Evolutionary conservation across 2,329 filamentous ascomycete genomes (phyloP).

Genomic region (Volutella citrinella): DNA sequence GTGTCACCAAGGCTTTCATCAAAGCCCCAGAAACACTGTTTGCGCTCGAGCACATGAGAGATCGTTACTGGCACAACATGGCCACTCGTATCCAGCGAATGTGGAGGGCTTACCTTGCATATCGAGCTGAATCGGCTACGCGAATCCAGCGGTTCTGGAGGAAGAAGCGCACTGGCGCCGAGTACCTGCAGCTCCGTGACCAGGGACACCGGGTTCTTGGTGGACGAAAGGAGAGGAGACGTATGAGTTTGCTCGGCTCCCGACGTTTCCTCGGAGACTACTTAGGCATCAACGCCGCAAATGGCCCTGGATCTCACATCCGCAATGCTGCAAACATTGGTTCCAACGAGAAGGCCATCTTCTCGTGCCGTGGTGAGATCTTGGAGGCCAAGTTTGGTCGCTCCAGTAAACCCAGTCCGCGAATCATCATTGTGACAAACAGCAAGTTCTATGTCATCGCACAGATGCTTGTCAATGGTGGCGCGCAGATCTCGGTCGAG

Average conservation of each 20-base stretch:
- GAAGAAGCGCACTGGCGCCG: slow-evolving; percentile 84
- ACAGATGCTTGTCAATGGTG: slow-evolving; percentile 77
- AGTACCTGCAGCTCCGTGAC: slow-evolving; percentile 84
- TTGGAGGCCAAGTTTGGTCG: slow-evolving; percentile 93
- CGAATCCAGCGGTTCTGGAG: slow-evolving; percentile 95
- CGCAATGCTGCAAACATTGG: slow-evolving; percentile 70
- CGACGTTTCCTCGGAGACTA: slow-evolving; percentile 95
- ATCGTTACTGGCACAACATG: slow-evolving; percentile 99
- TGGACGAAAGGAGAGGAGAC: slow-evolving; percentile 83
- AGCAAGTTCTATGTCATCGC: slow-evolving; percentile 87
- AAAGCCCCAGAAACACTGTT: slow-evolving; percentile 97
- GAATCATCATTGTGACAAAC: slow-evolving; percentile 79
- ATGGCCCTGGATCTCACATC: slow-evolving; percentile 77
- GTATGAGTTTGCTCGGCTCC: slow-evolving; percentile 88
- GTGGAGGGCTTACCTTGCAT: slow-evolving; percentile 93
- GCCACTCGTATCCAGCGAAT: slow-evolving; percentile 94
- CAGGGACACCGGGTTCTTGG: slow-evolving; percentile 79
- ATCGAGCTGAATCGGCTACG: slow-evolving; percentile 86
- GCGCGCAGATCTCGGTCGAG: slow-evolving; percentile 78
- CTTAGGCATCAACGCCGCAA: slow-evolving; percentile 77
- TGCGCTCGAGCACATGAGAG: slow-evolving; percentile 94
- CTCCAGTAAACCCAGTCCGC: slow-evolving; percentile 88
- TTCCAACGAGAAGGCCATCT: slow-evolving; percentile 72
- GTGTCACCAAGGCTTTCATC: slow-evolving; percentile 95
- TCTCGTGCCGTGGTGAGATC: slow-evolving; percentile 88